phyloP scores from a whole-genome alignment of 306 rosid species.

The Morella rubra region DNA sequence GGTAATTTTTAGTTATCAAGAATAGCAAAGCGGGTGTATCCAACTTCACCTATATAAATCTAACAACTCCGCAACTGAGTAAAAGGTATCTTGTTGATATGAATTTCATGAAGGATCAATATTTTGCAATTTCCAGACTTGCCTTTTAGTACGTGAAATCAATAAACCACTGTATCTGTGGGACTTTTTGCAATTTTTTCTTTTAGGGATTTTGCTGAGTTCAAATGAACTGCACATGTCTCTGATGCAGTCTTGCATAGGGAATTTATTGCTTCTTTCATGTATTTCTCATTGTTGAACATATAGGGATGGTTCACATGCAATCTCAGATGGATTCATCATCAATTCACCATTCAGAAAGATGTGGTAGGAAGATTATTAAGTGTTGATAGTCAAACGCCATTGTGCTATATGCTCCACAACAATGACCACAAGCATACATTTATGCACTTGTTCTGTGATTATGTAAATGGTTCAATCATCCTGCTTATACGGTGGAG shows the following conservation, averaged over 20 bases:
- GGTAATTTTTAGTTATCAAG: too few relatives aligned
- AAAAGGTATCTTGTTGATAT: background rate
- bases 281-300: background rate
- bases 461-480: background rate
- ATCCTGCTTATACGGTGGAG: background rate
- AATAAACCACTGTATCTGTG: background rate
- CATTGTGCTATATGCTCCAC: background rate
- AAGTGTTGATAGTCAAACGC: background rate
- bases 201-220: background rate
- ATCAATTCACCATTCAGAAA: background rate
- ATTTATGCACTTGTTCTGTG: background rate
- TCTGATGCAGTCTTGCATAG: background rate
- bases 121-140: too few relatives aligned
- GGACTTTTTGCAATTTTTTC: background rate
- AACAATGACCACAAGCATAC: background rate
- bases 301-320: background rate
- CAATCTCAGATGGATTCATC: background rate
- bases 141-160: background rate
- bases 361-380: background rate
- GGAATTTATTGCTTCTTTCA: background rate
- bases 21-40: too few relatives aligned
- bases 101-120: background rate
- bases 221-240: background rate
- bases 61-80: background rate
- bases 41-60: background rate